Base-by-base conservation (phyloP, 768 basidiomycete genomes). In the Trametes meyenii region DNA sequence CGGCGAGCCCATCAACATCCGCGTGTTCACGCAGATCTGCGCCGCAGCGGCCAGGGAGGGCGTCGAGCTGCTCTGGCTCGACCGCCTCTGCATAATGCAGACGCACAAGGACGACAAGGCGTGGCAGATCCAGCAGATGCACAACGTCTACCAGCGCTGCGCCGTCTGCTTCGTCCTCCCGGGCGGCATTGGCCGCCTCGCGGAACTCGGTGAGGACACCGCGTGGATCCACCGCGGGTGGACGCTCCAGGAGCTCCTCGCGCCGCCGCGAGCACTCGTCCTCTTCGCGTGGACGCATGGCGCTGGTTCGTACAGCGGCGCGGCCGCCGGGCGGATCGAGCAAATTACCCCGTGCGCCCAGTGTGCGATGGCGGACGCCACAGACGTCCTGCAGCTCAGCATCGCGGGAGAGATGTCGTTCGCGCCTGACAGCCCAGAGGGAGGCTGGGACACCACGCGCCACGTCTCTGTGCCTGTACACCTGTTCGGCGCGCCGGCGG, bases 61-160 rank as follows among this genome's bases (percentile, higher is more conserved):
- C n/a, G 29, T 44, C 14, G 38, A 13, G 13, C 65, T 64, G 39
- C 58, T 68, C 23, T 70, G 69, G 69, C 45, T 61, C 24, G 69
- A 69, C 49, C 52, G 65, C 12, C 62, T 70, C 13, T 70, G 69
- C 38, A 67, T 69, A 46, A 58, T 69, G 45, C 69, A 70, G 51
- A 66, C 61, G 14, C 65, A 50, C 36, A 29, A 39, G 11, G 54
- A 61, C 12, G 69, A 70, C 60, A 70, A 70, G 55, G 48, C 35
- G 11, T 60, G 61, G 61, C 64, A 69, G 58, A 66, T 70, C 46
- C 35, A 45, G 23, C 58, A 61, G 36, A 70, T 70, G 69, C 58
- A 55, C 58, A 24, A 42, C 21, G 55, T 70, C 50, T 69, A 70
- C 57, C 21, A 57, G 23, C 44, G 46, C 33, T 60, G 59, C 48